Evolutionary conservation across 1,284 basidiomycete genomes (phyloP).

Genomic region (Ceratobasidium papillatum): DNA sequence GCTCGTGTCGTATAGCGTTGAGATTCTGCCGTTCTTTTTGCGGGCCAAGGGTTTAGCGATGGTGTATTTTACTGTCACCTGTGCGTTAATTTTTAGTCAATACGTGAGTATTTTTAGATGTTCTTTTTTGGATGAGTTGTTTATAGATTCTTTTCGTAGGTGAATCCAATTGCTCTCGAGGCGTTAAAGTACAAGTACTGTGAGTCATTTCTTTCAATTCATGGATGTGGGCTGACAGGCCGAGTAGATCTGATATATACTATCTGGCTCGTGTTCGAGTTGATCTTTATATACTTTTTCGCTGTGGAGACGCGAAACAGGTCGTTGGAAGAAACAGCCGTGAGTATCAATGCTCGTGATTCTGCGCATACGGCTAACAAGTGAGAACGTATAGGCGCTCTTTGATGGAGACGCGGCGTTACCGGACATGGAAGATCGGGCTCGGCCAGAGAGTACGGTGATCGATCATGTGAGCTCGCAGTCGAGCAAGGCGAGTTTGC

Average conservation of each 20-base stretch:
- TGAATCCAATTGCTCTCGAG: constrained; percentile 25
- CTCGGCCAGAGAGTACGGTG: not conserved
- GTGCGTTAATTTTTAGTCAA: constrained; percentile 68
- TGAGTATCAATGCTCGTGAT: not conserved
- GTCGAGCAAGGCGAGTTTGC: constrained; percentile 9
- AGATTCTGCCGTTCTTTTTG: constrained; percentile 73
- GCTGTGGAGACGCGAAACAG: constrained; percentile 54
- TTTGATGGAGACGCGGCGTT: constrained; percentile 29
- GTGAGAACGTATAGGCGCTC: not conserved
- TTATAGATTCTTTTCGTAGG: constrained; percentile 4
- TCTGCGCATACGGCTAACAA: not conserved
- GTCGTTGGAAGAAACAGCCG: constrained; percentile 67
- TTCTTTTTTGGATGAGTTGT: not conserved
- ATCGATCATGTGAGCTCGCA: constrained; percentile 24
- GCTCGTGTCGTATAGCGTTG: constrained; percentile 64
- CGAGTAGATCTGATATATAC: constrained; percentile 54
- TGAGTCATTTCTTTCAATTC: not conserved
- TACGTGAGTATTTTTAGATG: constrained; percentile 47
- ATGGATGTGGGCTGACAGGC: not conserved
- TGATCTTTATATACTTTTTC: constrained; percentile 69
- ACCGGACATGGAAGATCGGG: constrained; percentile 11
- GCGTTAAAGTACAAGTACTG: constrained; percentile 29
- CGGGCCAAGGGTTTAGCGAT: constrained; percentile 73
- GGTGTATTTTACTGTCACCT: constrained; percentile 58
- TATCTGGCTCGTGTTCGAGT: constrained; percentile 70